Base-by-base conservation (phyloP, 148 eudicot genomes). In the Salicornia ramosissima region DNA sequence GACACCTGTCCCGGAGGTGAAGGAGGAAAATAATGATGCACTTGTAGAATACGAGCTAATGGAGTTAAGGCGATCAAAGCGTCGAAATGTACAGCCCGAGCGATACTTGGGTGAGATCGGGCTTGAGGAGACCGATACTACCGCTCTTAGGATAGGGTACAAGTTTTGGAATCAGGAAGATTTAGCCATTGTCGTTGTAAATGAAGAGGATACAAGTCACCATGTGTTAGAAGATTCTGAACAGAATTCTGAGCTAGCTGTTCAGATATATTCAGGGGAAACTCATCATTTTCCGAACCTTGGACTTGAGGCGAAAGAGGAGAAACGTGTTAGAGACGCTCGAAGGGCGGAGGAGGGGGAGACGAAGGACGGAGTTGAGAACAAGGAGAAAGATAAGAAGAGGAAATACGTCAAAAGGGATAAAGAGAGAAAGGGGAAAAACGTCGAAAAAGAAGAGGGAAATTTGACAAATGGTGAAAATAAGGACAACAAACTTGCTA, bases 21-120 rank as follows among this genome's bases (percentile, higher is more conserved):
- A 67, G 34, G 74, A 71, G 69, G 51, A 57, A 53, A 71, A 71
- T 45, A 71, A 71, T 45, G 79, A 59, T 14, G 54, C 80, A 10
- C 56, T 68, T 28, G 34, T 73, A 5, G 28, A 28, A 19, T 77
- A 80, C 49, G 86, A 86, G 71, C 49, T 67, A 19, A 75, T 58
- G 40, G 87, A 79, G 19, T 71, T 90, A 79, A 81, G 98, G 66
- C 78, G 98, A 60, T 90, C 98, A 65, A 90, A 87, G 74, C 91
- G 98, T 24, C 75, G 97, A 52, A 65, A 60, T 65, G 80, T 88
- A 47, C 85, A 83, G 68, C 98, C 98, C 0, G 90, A 94, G 50
- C 85, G 96, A 45, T 94, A 86, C 69, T 71, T 84, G 63, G 98
- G 88, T n/a, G 86, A 82, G 72, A 90, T 79, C 50, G 91, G 88